Percentiles rank a stretch among this genome's conserved stretches.
Conservation (phyloP, 2,329 filamentous ascomycete species). For the Neonectria magnoliae region DNA sequence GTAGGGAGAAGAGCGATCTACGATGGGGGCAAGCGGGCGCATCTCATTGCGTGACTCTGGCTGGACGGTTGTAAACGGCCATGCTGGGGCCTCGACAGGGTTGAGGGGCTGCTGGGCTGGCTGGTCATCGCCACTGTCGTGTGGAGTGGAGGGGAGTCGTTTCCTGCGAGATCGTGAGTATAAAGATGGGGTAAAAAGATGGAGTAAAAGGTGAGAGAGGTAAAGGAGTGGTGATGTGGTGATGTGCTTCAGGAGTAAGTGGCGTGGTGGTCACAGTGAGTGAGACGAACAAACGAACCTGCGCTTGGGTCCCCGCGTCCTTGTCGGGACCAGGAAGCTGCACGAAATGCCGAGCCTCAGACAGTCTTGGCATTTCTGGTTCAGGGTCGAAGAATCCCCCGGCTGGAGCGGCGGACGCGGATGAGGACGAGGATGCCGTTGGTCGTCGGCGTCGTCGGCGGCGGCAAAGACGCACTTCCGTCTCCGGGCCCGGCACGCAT, state of each 20-base stretch:
- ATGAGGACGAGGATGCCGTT: constrained; percentile 15
- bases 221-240: background rate
- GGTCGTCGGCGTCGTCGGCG: background rate
- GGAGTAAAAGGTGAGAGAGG: too few species aligned
- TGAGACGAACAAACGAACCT: constrained; percentile 28
- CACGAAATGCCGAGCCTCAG: constrained; percentile 33
- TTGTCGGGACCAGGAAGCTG: constrained; percentile 38
- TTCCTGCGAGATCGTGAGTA: constrained; percentile 1
- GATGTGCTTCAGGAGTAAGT: background rate
- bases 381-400: background rate
- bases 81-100: background rate
- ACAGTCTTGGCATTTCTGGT: constrained; percentile 29
- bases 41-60: constrained; percentile 8
- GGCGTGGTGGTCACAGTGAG: background rate
- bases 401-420: background rate
- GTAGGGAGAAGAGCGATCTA: constrained; percentile 13
- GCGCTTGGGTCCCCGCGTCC: constrained; percentile 38
- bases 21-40: background rate
- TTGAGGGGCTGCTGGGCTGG: background rate
- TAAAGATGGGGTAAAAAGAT: background rate
- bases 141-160: constrained; percentile 12
- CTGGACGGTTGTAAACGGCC: constrained; percentile 11
- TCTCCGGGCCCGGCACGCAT: constrained; percentile 38
- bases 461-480: constrained; percentile 34
- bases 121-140: constrained; percentile 16